phyloP scores from a whole-genome alignment of 306 rosid species.

The Comarum palustre region DNA sequence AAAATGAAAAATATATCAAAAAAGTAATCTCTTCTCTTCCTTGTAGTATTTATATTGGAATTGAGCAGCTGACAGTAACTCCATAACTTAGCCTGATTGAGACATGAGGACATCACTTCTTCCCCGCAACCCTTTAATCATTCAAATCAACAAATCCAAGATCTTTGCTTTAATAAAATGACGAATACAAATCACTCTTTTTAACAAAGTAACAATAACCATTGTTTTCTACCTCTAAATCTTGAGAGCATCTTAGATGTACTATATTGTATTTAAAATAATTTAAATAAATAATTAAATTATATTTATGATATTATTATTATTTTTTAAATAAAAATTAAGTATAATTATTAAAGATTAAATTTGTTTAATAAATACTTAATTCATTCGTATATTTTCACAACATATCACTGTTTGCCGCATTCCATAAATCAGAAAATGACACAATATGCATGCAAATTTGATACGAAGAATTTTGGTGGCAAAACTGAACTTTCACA shows the following conservation, averaged over 20 bases:
- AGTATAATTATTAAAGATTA: too few species aligned
- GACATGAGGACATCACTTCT: conserved; percentile 10
- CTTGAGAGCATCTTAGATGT: too few species aligned
- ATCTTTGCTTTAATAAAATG: not conserved
- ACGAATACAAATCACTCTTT: not conserved
- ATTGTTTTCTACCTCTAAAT: conserved; percentile 4
- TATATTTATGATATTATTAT: too few species aligned
- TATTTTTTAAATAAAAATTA: too few species aligned
- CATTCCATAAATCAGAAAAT: not conserved
- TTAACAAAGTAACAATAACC: not conserved
- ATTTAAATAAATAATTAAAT: too few species aligned
- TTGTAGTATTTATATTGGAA: not conserved
- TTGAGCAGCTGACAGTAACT: not conserved
- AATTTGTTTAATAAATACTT: too few species aligned
- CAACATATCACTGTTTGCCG: not conserved
- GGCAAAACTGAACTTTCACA: conserved; percentile 25
- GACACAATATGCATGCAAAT: conserved; percentile 13
- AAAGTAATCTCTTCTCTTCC: not conserved
- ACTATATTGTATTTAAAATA: too few species aligned
- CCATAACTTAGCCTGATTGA: not conserved
- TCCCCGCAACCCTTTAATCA: not conserved
- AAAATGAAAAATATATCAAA: not conserved
- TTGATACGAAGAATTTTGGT: not conserved
- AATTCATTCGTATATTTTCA: too few species aligned
- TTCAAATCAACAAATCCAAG: not conserved